Evolutionary conservation across 345 rosid species (phyloP).

Genomic region (Populus ilicifolia): DNA sequence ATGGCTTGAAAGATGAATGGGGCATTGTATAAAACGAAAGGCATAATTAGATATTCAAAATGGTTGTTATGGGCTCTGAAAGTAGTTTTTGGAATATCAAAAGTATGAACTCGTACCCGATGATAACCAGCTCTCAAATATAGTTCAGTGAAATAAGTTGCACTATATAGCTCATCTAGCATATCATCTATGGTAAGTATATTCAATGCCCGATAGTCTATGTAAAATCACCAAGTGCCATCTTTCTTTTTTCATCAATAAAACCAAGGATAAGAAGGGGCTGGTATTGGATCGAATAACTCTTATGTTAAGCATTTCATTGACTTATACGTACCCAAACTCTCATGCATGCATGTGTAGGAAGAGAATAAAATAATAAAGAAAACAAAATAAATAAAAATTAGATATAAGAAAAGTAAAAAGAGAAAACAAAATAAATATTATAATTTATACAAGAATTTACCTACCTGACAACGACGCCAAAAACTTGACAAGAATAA

Average conservation of each 20-base stretch:
- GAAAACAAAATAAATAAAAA: no score
- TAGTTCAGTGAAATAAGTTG: background rate
- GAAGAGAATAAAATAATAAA: no score
- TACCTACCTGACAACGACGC: no score
- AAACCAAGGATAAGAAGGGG: background rate
- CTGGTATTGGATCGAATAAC: background rate
- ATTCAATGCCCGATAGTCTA: background rate
- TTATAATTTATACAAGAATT: no score
- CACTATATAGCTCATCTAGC: background rate
- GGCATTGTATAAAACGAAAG: background rate
- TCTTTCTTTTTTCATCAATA: background rate
- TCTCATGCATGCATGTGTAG: no score
- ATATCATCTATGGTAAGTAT: background rate
- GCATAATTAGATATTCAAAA: background rate
- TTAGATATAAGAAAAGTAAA: no score
- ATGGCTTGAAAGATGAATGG: background rate
- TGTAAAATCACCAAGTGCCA: background rate
- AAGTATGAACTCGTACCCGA: background rate
- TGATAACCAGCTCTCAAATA: background rate
- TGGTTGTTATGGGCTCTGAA: background rate
- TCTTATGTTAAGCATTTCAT: no score
- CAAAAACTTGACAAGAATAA: no score
- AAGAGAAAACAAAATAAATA: no score
- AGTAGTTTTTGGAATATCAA: background rate
- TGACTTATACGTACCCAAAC: no score